These are phyloP conservation scores for Cinnamomum chago DNA, from an alignment of 164 flowering plant genomes.

Conservation along the genomic window DNA sequence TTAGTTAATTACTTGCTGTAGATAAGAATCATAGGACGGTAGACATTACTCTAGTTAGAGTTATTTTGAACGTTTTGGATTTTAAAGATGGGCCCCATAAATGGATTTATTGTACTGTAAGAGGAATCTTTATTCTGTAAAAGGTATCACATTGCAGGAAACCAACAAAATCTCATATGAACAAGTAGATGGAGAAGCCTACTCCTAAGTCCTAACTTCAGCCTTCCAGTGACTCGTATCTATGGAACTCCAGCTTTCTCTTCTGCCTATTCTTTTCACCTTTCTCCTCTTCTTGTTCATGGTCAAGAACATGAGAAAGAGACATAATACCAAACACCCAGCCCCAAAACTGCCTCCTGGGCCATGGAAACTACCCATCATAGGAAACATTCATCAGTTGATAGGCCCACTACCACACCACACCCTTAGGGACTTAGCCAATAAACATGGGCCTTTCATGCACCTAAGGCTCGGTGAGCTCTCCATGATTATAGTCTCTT, in stretches of 20 bases:
- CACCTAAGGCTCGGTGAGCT: constrained; percentile 3
- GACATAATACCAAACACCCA: neutral
- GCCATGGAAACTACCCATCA: constrained; percentile 12
- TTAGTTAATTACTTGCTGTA: too few species aligned
- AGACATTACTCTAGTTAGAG: too few species aligned
- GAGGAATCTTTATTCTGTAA: too few species aligned
- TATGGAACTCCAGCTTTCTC: neutral
- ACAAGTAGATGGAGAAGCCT: too few species aligned
- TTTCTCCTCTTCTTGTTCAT: neutral
- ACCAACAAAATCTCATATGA: too few species aligned
- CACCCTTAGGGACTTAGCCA: constrained; percentile 1
- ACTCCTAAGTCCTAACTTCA: too few species aligned
- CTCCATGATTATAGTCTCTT: constrained; percentile 17
- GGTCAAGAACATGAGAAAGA: neutral
- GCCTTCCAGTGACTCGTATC: too few species aligned
- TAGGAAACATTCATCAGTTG: constrained; percentile 9
- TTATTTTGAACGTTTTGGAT: too few species aligned
- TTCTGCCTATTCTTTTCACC: neutral
- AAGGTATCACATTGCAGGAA: too few species aligned
- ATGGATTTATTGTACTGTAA: too few species aligned
- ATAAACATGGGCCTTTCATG: constrained; percentile 9
- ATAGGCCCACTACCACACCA: neutral
- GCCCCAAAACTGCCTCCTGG: constrained; percentile 14
- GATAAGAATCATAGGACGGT: too few species aligned
- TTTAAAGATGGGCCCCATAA: too few species aligned